Conservation (phyloP, 2,329 filamentous ascomycete species). For the Bretziella fagacearum region DNA sequence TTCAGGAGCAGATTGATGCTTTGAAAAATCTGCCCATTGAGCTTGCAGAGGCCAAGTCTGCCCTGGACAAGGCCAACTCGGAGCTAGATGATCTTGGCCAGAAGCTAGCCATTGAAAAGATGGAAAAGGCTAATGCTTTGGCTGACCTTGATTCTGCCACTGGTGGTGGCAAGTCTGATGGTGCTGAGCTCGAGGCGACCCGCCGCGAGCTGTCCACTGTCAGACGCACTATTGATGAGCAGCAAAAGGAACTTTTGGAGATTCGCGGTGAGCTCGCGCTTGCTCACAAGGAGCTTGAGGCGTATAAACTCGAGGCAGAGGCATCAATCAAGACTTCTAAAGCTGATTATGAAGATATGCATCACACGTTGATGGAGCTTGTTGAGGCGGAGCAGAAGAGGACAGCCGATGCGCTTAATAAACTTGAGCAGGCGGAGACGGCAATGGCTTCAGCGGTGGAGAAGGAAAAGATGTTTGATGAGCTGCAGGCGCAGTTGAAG, state of each 20-base stretch:
- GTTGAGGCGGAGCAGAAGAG: constrained; percentile 41
- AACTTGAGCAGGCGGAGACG: no score
- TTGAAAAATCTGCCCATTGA: constrained; percentile 27
- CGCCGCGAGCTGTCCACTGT: constrained; percentile 32
- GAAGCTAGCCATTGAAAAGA: constrained; percentile 41
- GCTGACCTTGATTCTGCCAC: constrained; percentile 43
- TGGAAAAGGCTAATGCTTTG: constrained; percentile 40
- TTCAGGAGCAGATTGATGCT: constrained; percentile 37
- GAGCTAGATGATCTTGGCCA: constrained; percentile 35
- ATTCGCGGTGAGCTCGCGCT: constrained; percentile 30
- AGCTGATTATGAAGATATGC: constrained; percentile 46
- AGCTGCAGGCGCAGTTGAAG: constrained; percentile 38
- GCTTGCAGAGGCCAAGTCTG: constrained; percentile 7
- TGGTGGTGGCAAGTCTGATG: constrained; percentile 37
- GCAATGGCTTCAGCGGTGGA: constrained; percentile 24
- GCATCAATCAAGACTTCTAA: constrained; percentile 37
- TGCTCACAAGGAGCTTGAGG: constrained; percentile 35
- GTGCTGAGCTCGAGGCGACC: constrained; percentile 34
- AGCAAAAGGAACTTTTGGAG: constrained; percentile 21
- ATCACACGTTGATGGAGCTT: constrained; percentile 43
- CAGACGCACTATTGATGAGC: constrained; percentile 30
- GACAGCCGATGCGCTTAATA: constrained; percentile 19
- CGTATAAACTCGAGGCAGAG: constrained; percentile 33
- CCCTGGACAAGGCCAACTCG: constrained; percentile 11
- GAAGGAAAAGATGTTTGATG: constrained; percentile 30